Evolutionary conservation across 2,329 filamentous ascomycete genomes (phyloP).

Genomic region (Alternaria sp.): DNA sequence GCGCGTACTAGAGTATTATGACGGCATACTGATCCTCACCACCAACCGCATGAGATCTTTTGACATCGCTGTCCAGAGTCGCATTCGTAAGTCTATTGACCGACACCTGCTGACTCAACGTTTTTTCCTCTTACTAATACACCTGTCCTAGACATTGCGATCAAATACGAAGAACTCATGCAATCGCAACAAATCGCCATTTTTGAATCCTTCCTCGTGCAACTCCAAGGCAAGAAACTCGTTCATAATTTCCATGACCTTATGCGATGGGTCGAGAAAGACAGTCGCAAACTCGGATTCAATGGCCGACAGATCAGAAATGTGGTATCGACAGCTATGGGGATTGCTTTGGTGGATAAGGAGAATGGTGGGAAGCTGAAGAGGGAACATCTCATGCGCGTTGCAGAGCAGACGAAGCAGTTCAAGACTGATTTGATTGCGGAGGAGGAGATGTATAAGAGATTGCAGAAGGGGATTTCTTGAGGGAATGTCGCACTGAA

Average conservation of each 20-base stretch:
- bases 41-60: slow-evolving; percentile 46
- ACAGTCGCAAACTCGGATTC: background rate
- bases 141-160: background rate
- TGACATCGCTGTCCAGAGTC: background rate
- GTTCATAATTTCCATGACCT: background rate
- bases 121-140: background rate
- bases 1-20: slow-evolving; percentile 6
- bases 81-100: background rate
- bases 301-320: background rate
- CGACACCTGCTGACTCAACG: background rate
- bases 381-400: background rate
- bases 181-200: background rate
- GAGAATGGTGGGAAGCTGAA: background rate
- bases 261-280: background rate
- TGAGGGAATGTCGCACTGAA: background rate
- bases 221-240: background rate
- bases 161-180: background rate
- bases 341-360: background rate
- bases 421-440: background rate
- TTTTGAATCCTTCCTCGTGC: background rate
- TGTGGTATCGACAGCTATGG: background rate
- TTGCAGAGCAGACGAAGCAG: background rate
- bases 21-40: slow-evolving; percentile 53
- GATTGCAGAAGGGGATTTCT: background rate
- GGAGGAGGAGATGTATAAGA: background rate